Percentiles rank a stretch among this genome's conserved stretches.
phyloP scores from a whole-genome alignment of 176 grass and related monocot species.

The Raddia guianensis region DNA sequence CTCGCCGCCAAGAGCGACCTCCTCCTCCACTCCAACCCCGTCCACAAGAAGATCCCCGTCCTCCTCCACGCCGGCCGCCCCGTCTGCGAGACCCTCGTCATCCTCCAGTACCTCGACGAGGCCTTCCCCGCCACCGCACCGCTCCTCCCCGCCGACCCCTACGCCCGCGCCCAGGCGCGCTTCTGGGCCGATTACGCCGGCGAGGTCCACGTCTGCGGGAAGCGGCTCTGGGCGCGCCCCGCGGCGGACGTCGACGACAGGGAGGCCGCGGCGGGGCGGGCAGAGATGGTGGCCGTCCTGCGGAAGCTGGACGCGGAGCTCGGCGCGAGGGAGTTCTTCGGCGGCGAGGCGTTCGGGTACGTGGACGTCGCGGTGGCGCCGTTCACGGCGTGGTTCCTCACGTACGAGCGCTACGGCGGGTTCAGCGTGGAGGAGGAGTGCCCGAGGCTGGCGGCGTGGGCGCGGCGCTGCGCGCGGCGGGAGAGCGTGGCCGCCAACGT shows the following conservation, averaged over 20 bases:
- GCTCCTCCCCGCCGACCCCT: neutral
- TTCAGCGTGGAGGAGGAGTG: neutral
- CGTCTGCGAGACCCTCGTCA: neutral
- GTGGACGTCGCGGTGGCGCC: neutral
- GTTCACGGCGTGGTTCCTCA: neutral
- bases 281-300: neutral
- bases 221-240: neutral
- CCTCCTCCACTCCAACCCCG: slow-evolving; percentile 45
- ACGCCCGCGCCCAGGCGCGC: neutral
- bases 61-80: slow-evolving; percentile 37
- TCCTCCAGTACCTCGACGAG: neutral
- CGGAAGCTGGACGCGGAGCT: neutral
- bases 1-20: slow-evolving; percentile 34
- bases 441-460: neutral
- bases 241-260: neutral
- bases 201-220: too few relatives aligned
- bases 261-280: too few relatives aligned
- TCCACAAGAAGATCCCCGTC: slow-evolving; percentile 42
- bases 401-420: neutral
- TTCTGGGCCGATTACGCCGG: neutral
- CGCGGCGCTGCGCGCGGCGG: neutral
- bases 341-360: neutral
- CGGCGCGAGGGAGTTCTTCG: neutral
- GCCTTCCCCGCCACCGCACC: neutral
- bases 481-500: neutral